These are phyloP conservation scores for Hemisphaericaspora nanyangensis DNA, from an alignment of 805 yeast species.

Conservation along the genomic window DNA sequence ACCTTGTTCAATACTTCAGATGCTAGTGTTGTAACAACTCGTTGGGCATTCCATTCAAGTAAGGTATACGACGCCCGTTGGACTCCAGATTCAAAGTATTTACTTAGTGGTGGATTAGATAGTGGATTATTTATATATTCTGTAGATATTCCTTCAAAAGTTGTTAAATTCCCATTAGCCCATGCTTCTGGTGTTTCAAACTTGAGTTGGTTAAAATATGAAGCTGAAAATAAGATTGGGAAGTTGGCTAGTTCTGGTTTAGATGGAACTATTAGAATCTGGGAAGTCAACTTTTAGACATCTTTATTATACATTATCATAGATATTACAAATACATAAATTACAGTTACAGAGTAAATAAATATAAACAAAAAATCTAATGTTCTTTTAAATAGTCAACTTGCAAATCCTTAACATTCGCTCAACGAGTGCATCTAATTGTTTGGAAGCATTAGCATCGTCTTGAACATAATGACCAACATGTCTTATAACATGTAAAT, in stretches of 20 bases:
- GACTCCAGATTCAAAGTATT: constrained; percentile 68
- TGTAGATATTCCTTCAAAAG: constrained; percentile 73
- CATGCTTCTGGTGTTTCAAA: constrained; percentile 85
- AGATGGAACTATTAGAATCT: constrained; percentile 75
- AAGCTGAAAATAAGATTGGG: constrained; percentile 17
- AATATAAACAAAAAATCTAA: neutral
- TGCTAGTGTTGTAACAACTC: constrained; percentile 61
- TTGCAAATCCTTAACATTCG: constrained; percentile 9
- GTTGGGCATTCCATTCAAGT: constrained; percentile 96
- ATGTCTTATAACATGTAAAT: constrained; percentile 29
- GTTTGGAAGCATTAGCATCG: constrained; percentile 16
- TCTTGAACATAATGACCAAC: constrained; percentile 18
- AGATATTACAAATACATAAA: neutral
- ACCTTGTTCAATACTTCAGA: constrained; percentile 59
- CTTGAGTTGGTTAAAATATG: constrained; percentile 62
- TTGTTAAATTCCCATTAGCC: constrained; percentile 67
- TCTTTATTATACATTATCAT: neutral
- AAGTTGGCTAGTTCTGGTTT: constrained; percentile 67
- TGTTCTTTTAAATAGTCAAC: neutral
- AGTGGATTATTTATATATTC: constrained; percentile 78
- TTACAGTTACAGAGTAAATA: too few species aligned
- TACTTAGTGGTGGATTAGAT: constrained; percentile 81
- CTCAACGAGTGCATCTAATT: constrained; percentile 18
- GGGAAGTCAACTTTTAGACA: constrained; percentile 43
- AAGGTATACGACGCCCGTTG: constrained; percentile 74